These are phyloP conservation scores for Metschnikowia anglica DNA, from an alignment of 805 yeast genomes.

Conservation along the genomic window DNA sequence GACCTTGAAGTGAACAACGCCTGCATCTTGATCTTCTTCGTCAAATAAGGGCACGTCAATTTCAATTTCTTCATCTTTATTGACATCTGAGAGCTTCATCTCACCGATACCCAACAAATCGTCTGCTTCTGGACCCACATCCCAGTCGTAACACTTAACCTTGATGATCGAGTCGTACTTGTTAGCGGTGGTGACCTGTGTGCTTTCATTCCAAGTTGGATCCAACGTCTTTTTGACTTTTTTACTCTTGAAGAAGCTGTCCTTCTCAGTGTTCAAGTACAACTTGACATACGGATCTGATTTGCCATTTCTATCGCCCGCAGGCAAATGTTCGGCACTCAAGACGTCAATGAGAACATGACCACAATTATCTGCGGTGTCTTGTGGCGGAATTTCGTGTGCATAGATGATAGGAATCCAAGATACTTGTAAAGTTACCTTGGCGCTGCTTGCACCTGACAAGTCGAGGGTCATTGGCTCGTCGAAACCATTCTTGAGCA, in stretches of 20 bases:
- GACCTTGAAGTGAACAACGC: conserved; percentile 58
- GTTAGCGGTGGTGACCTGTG: conserved; percentile 55
- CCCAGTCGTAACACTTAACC: conserved; percentile 82
- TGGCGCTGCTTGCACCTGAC: conserved; percentile 50
- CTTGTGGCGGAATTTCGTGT: conserved; percentile 64
- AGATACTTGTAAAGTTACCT: conserved; percentile 59
- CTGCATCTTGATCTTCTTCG: conserved; percentile 56
- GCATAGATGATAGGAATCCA: conserved; percentile 73
- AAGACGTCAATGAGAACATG: conserved; percentile 57
- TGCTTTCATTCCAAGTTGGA: conserved; percentile 85
- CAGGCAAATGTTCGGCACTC: conserved; percentile 64
- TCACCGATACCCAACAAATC: conserved; percentile 72
- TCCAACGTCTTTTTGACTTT: conserved; percentile 81
- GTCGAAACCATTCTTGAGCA: conserved; percentile 64
- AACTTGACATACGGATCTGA: conserved; percentile 88
- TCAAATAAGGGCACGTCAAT: conserved; percentile 48
- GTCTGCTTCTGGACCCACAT: conserved; percentile 82
- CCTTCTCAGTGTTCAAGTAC: conserved; percentile 60
- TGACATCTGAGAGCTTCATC: conserved; percentile 55
- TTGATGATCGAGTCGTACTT: conserved; percentile 59
- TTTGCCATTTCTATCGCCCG: conserved; percentile 90
- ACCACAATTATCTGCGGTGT: conserved; percentile 76
- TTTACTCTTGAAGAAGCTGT: conserved; percentile 67
- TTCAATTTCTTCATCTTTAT: conserved; percentile 39
- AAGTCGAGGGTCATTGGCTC: conserved; percentile 58